Base-by-base conservation (phyloP, 768 basidiomycete species). In the Kwoniella shandongensis region DNA sequence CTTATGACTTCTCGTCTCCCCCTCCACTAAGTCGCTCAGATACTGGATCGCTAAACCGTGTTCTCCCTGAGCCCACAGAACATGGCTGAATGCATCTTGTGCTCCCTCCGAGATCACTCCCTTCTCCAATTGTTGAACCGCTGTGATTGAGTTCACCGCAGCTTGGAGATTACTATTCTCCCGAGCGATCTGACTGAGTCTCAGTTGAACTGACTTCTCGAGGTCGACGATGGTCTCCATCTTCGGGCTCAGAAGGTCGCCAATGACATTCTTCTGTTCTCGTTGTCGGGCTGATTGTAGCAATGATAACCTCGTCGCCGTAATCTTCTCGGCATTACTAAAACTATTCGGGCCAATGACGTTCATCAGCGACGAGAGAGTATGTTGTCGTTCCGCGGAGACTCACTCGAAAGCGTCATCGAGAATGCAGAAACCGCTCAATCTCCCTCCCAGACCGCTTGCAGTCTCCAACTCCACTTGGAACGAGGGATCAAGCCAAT, bases 1-100 rank as follows among this genome's bases (percentile, higher is more conserved):
- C 36, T 61, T 55, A 29, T 48, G 29, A 17, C 10, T 11, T 26
- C 35, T 30, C 26, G 29, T 41, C 35, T 54, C 59, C 41, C 47
- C 51, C 51, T 35, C 26, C 13, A 40, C 27, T 20, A 51, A 30
- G 60, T 60, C 60, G 13, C 51, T 61, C 8, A 59, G 45, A 46
- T 65, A 59, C 49, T 66, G 68, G n/a, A 93, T 86, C 0, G 94
- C 93, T 3, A 87, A 75, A 59, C 84, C 85, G 65, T 91, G 88
- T 71, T 99, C 94, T 41, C 84, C 85, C 58, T 89, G 87, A 10
- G 83, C 76, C 91, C 94, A 98, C 6, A 98, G 81, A 17, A 97
- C 91, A 57, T 86, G 84, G 15, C 94, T 87, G 65, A 90, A 91
- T 71, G 96, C 93, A 66, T 86, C 81, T 0, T 85, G 83, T 22